Conservation (phyloP, 1,139 yeast species). For the Scheffersomyces quercinus region DNA sequence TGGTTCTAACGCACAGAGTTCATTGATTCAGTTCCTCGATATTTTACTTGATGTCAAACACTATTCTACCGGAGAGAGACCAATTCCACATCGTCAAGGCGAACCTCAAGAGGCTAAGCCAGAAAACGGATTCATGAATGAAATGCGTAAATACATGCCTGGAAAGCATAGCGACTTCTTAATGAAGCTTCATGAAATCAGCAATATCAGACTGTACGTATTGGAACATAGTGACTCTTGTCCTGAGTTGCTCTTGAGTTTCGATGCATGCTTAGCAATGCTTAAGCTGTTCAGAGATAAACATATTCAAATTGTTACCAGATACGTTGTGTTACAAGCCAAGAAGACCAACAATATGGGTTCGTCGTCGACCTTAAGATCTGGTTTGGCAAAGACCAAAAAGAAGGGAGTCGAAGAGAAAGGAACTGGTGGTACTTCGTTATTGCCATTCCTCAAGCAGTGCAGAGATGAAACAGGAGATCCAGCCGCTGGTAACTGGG, state of each 20-base stretch:
- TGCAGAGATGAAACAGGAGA: constrained; percentile 96
- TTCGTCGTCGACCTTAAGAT: constrained; percentile 54
- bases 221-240: constrained; percentile 33
- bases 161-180: constrained; percentile 77
- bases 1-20: constrained; percentile 93
- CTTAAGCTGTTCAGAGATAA: constrained; percentile 85
- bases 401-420: constrained; percentile 52
- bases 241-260: constrained; percentile 66
- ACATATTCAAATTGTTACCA: constrained; percentile 88
- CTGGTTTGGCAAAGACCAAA: constrained; percentile 58
- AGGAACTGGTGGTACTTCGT: constrained; percentile 94
- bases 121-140: constrained; percentile 66
- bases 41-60: constrained; percentile 75
- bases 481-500: constrained; percentile 90
- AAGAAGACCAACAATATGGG: constrained; percentile 53
- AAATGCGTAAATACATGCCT: constrained; percentile 91
- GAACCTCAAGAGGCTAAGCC: constrained; percentile 5
- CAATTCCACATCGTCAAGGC: constrained; percentile 28
- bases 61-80: constrained; percentile 69
- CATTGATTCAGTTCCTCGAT: constrained; percentile 84
- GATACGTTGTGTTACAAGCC: constrained; percentile 82
- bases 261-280: constrained; percentile 91
- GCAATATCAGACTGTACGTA: constrained; percentile 68
- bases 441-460: constrained; percentile 88
- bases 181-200: constrained; percentile 52